Conservation (phyloP, 2,329 filamentous ascomycete genomes). For the Immersiporthe knoxdaviesiana region DNA sequence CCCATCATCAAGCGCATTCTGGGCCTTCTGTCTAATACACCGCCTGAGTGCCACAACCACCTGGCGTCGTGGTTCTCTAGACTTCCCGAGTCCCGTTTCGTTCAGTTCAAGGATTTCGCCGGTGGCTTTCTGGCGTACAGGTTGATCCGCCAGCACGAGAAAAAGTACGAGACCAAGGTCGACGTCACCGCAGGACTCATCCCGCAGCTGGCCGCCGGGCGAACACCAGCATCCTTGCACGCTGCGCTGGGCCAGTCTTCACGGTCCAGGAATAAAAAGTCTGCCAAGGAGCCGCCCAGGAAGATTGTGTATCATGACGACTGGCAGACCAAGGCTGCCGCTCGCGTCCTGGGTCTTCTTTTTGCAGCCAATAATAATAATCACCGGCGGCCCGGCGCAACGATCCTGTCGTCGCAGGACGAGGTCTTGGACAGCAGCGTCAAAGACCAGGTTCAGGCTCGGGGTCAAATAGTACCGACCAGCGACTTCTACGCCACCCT, state of each 20-base stretch:
- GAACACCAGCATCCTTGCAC: slow-evolving; percentile 72
- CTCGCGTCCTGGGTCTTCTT: slow-evolving; percentile 77
- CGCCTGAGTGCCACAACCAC: slow-evolving; percentile 75
- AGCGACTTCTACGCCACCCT: slow-evolving; percentile 88
- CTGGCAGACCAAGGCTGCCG: slow-evolving; percentile 85
- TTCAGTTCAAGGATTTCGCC: slow-evolving; percentile 74
- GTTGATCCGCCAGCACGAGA: slow-evolving; percentile 70
- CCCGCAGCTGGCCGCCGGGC: slow-evolving; percentile 70
- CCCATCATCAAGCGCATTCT: slow-evolving; percentile 84
- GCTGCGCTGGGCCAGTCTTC: slow-evolving; percentile 68
- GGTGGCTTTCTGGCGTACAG: slow-evolving; percentile 82
- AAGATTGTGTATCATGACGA: slow-evolving; percentile 74
- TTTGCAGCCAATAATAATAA: slow-evolving; percentile 73
- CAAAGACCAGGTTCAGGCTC: slow-evolving; percentile 47
- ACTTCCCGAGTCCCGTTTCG: slow-evolving; percentile 68
- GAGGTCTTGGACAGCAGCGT: slow-evolving; percentile 42
- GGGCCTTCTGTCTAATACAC: slow-evolving; percentile 76
- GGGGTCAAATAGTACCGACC: slow-evolving; percentile 73
- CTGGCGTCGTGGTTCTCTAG: slow-evolving; percentile 79
- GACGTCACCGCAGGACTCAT: slow-evolving; percentile 71
- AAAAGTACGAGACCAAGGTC: slow-evolving; percentile 61
- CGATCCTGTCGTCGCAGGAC: slow-evolving; percentile 20
- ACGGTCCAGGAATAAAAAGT: slow-evolving; percentile 52
- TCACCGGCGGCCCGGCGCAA: slow-evolving; percentile 40
- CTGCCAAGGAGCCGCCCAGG: slow-evolving; percentile 55